phyloP scores from a whole-genome alignment of 768 basidiomycete genomes.

The Glaciozyma antarctica region DNA sequence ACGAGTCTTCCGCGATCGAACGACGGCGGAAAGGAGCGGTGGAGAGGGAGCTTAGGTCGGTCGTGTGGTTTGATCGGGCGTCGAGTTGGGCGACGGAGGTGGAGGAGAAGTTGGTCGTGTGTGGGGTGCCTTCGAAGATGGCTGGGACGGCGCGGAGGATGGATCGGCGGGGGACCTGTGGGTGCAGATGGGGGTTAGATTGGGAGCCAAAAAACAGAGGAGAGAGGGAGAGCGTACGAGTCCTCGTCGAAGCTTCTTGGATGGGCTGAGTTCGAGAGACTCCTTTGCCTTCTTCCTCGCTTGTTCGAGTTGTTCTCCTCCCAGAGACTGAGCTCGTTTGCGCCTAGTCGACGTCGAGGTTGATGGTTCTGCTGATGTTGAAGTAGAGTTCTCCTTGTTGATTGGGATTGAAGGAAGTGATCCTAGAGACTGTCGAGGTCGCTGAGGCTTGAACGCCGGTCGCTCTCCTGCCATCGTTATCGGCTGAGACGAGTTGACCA shows the following conservation, averaged over 20 bases:
- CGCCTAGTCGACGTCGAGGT: background rate
- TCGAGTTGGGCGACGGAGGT: background rate
- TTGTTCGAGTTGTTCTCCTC: conserved; percentile 28
- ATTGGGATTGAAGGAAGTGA: background rate
- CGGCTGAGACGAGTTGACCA: too few relatives aligned
- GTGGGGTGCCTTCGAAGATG: conserved; percentile 11
- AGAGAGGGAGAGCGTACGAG: conserved; percentile 12
- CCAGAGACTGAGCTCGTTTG: conserved; percentile 31
- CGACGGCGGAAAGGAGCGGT: conserved; percentile 9
- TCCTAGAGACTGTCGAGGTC: background rate
- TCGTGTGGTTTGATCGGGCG: conserved; percentile 12
- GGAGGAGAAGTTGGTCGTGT: conserved; percentile 9
- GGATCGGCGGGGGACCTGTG: conserved; percentile 31
- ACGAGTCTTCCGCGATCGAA: conserved; percentile 20
- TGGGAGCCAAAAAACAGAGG: background rate
- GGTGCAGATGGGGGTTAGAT: background rate
- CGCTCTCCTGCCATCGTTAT: background rate
- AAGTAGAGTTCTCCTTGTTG: conserved; percentile 14
- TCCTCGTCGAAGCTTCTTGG: conserved; percentile 14
- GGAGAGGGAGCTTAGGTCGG: conserved; percentile 15
- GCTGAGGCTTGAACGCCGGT: background rate
- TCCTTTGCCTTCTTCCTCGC: conserved; percentile 12
- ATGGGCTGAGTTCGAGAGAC: conserved; percentile 18
- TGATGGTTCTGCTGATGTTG: background rate
- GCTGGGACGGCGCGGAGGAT: conserved; percentile 28